phyloP scores from a whole-genome alignment of 192 early-diverging fungal genomes.

The Podila verticillata region DNA sequence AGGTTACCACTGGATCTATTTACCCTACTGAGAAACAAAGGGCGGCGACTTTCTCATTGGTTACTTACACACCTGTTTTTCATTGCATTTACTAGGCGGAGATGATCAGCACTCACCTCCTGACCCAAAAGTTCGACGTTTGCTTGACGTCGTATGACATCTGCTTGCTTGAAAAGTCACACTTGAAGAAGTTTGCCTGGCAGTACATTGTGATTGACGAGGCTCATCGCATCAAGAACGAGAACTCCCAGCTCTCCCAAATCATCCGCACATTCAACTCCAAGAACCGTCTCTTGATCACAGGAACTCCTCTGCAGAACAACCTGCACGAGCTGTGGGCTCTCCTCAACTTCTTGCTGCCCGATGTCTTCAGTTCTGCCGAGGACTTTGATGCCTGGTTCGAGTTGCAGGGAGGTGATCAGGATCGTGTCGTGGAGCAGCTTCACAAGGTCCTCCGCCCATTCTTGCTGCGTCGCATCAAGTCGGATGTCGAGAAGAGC shows the following conservation, averaged over 20 bases:
- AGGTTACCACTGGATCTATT: slow-evolving; percentile 14
- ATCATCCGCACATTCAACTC: slow-evolving; percentile 93
- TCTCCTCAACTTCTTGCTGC: slow-evolving; percentile 95
- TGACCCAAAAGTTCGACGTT: slow-evolving; percentile 81
- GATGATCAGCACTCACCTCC: slow-evolving; percentile 64
- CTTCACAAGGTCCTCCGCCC: slow-evolving; percentile 77
- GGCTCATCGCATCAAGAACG: slow-evolving; percentile 98
- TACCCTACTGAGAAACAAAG: too few species aligned
- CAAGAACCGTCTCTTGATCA: slow-evolving; percentile 89
- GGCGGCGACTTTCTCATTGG: neutral
- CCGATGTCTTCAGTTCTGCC: slow-evolving; percentile 94
- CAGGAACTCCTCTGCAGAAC: slow-evolving; percentile 97
- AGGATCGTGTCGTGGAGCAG: slow-evolving; percentile 70
- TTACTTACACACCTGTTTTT: neutral
- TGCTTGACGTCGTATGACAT: slow-evolving; percentile 98
- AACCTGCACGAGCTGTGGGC: slow-evolving; percentile 99
- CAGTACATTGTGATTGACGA: slow-evolving; percentile 96
- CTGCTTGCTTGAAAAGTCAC: slow-evolving; percentile 88
- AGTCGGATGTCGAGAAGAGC: slow-evolving; percentile 96
- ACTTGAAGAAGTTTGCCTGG: slow-evolving; percentile 88
- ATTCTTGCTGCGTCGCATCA: slow-evolving; percentile 91
- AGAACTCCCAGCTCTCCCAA: slow-evolving; percentile 94
- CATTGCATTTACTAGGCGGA: slow-evolving; percentile 43
- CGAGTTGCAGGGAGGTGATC: slow-evolving; percentile 75
- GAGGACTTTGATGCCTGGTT: slow-evolving; percentile 98